These are phyloP conservation scores for Evansstolkia leycettana DNA, from an alignment of 495 filamentous ascomycete species.

Conservation along the genomic window DNA sequence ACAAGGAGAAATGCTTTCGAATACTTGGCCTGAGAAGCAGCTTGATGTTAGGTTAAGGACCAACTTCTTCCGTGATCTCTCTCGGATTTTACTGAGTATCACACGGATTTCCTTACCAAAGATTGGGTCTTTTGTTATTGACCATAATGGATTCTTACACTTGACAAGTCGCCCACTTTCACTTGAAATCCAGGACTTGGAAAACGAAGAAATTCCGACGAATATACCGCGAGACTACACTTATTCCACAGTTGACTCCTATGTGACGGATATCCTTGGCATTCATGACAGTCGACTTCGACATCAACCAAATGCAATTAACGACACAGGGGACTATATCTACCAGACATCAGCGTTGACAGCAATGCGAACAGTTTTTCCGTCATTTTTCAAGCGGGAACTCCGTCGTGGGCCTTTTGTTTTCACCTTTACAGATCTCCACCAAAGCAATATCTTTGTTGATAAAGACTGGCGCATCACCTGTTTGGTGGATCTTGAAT, in stretches of 20 bases:
- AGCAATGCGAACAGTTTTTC: slow-evolving; percentile 15
- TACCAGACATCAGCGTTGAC: slow-evolving; percentile 16
- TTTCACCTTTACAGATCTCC: slow-evolving; percentile 16
- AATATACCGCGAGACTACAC: slow-evolving; percentile 18
- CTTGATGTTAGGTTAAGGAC: slow-evolving; percentile 7
- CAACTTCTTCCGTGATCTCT: slow-evolving; percentile 19
- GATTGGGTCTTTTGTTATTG: slow-evolving; percentile 15
- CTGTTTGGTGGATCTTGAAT: slow-evolving; percentile 23
- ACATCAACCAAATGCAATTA: slow-evolving; percentile 21
- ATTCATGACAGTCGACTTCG: slow-evolving; percentile 20
- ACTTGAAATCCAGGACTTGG: slow-evolving; percentile 15
- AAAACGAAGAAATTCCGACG: slow-evolving; percentile 24
- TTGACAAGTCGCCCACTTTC: slow-evolving; percentile 18
- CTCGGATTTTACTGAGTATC: slow-evolving; percentile 15
- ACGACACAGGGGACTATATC: slow-evolving; percentile 12
- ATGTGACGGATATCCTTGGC: slow-evolving; percentile 17
- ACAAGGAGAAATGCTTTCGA: slow-evolving; percentile 17
- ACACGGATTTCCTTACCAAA: slow-evolving; percentile 11
- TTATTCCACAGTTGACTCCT: slow-evolving; percentile 19
- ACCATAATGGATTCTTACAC: slow-evolving; percentile 11
- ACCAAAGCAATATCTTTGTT: slow-evolving; percentile 21
- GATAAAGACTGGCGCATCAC: slow-evolving; percentile 17
- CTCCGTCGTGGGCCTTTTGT: slow-evolving; percentile 13
- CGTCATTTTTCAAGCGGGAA: slow-evolving; percentile 13
- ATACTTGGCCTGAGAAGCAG: slow-evolving; percentile 15